Conservation (phyloP, 2,329 filamentous ascomycete genomes). For the Hawksworthiomyces lignivorus region DNA sequence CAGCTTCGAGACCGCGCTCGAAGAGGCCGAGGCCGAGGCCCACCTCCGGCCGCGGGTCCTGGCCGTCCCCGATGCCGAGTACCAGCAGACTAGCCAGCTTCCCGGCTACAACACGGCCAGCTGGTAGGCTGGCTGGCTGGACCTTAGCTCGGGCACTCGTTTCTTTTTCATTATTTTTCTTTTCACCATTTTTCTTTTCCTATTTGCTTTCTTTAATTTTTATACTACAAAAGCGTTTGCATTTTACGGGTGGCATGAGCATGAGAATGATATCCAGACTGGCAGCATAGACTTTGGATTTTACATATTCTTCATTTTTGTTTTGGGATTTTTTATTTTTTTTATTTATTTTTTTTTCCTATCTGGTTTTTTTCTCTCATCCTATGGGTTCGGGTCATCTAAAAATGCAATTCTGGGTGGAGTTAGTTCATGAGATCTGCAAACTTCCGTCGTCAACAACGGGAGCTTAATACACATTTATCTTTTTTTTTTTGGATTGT, state of each 20-base stretch:
- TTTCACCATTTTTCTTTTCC: background rate
- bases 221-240: slow-evolving; percentile 6
- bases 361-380: background rate
- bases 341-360: background rate
- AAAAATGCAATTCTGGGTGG: too few species aligned
- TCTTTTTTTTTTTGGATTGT: too few species aligned
- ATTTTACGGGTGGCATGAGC: background rate
- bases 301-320: too few species aligned
- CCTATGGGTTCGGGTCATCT: too few species aligned
- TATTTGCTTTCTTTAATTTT: slow-evolving; percentile 1
- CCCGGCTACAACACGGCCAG: slow-evolving; percentile 18
- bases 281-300: too few species aligned
- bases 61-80: slow-evolving; percentile 22
- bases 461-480: too few species aligned
- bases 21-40: slow-evolving; percentile 36
- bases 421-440: too few species aligned
- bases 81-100: slow-evolving; percentile 18
- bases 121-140: background rate
- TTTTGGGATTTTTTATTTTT: too few species aligned
- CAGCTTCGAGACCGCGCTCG: slow-evolving; percentile 42
- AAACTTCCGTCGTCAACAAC: too few species aligned
- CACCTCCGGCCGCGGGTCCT: slow-evolving; percentile 35
- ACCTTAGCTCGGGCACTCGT: background rate
- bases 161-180: slow-evolving; percentile 2
- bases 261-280: too few species aligned